Percentiles rank a stretch among this genome's conserved stretches.
These are phyloP conservation scores for Tolypocladium capitatum DNA, from an alignment of 2,329 filamentous ascomycete genomes.

Conservation along the genomic window DNA sequence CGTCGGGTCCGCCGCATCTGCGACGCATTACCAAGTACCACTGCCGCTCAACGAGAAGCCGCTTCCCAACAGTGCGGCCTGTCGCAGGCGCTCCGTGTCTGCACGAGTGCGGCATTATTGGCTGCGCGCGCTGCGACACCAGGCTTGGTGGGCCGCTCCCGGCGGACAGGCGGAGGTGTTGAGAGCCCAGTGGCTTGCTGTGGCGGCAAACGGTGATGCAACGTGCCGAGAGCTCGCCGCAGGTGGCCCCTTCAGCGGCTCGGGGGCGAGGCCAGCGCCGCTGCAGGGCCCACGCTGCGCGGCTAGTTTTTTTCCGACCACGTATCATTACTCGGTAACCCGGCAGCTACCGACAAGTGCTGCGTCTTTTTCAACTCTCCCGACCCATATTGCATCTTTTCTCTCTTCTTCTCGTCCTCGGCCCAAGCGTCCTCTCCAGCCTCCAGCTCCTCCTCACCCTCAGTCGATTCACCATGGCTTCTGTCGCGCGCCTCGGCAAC, in stretches of 20 bases:
- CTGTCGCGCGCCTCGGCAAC: slow-evolving; percentile 68
- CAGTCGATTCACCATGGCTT: slow-evolving; percentile 52
- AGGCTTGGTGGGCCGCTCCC: slow-evolving; percentile 1
- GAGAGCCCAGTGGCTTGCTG: neutral
- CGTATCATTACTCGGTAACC: slow-evolving; percentile 1
- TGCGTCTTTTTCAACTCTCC: slow-evolving; percentile 21
- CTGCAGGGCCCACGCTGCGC: neutral
- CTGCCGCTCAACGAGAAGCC: neutral
- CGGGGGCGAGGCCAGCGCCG: neutral
- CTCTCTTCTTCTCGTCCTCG: slow-evolving; percentile 20
- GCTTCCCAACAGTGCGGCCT: neutral
- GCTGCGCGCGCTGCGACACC: neutral
- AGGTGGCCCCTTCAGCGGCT: neutral
- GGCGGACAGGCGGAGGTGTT: slow-evolving; percentile 3
- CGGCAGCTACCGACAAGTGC: slow-evolving; percentile 3
- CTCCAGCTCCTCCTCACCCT: slow-evolving; percentile 13
- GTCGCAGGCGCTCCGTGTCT: neutral
- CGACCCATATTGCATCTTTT: slow-evolving; percentile 16
- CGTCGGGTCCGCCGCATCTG: too few relatives aligned
- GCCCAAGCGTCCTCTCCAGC: slow-evolving; percentile 11
- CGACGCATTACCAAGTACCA: too few relatives aligned
- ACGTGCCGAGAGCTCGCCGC: neutral
- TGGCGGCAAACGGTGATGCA: neutral
- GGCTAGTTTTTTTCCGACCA: slow-evolving; percentile 11
- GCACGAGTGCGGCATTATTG: neutral